Conservation (phyloP, 1,284 basidiomycete species). For the Stereum hirsutum region DNA sequence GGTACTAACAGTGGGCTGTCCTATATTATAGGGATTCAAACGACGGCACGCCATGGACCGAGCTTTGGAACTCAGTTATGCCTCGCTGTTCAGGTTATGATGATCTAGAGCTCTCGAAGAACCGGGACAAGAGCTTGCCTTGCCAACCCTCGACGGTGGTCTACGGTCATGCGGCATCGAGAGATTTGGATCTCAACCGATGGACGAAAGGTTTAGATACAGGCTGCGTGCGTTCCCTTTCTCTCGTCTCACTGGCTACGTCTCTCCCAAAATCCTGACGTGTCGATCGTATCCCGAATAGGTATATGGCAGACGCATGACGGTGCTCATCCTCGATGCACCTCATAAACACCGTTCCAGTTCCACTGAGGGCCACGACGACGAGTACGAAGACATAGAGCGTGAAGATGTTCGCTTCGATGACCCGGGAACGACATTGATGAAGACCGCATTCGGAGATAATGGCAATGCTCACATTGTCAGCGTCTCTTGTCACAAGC, state of each 20-base stretch:
- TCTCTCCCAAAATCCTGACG: not conserved
- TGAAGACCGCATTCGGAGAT: slow-evolving; percentile 16
- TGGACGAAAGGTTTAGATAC: slow-evolving; percentile 79
- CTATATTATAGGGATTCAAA: slow-evolving; percentile 23
- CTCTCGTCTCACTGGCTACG: not conserved
- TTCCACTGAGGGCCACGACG: slow-evolving; percentile 10
- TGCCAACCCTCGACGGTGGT: slow-evolving; percentile 75
- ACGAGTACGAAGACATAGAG: slow-evolving; percentile 17
- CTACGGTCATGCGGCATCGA: slow-evolving; percentile 74
- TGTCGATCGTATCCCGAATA: slow-evolving; percentile 8
- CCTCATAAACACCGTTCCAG: slow-evolving; percentile 6
- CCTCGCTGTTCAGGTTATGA: slow-evolving; percentile 49
- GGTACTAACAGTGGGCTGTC: not conserved
- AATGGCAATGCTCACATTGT: slow-evolving; percentile 22
- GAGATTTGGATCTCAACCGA: slow-evolving; percentile 69
- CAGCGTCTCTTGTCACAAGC: slow-evolving; percentile 24
- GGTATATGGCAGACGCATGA: slow-evolving; percentile 44
- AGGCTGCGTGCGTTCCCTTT: slow-evolving; percentile 56
- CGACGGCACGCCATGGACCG: slow-evolving; percentile 64
- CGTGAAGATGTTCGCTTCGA: slow-evolving; percentile 17
- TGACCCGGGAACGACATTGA: slow-evolving; percentile 12
- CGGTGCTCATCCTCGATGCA: slow-evolving; percentile 43
- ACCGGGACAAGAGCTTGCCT: slow-evolving; percentile 26
- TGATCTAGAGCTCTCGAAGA: slow-evolving; percentile 7
- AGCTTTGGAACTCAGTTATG: slow-evolving; percentile 70